Base-by-base conservation (phyloP, 441 rosid genomes). In the Viola pubescens region DNA sequence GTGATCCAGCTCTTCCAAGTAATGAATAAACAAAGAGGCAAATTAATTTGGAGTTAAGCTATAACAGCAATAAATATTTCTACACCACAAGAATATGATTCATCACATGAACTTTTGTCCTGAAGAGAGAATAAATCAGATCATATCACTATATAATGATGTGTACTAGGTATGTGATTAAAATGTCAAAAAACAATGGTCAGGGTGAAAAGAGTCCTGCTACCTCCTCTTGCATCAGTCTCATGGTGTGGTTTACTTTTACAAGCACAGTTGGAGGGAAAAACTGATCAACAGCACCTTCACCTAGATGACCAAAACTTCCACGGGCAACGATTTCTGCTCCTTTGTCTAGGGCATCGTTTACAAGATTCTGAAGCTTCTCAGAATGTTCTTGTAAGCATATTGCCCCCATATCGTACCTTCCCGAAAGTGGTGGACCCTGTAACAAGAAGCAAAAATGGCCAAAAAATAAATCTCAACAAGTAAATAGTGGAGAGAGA, bases 161-260 rank as follows among this genome's bases (percentile, higher is more conserved):
- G 34, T 26, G 34, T 26, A 26, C 34, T 26, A 26, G 2, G 2
- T 26, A 26, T 26, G 34, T 26, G 34, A 26, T 26, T 26, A 26
- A 26, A 26, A 26, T 26, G 34, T 26, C 34, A 26, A 26, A 26
- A 26, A 26, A 26, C 34, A 26, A 26, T 26, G 34, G 34, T 26
- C 34, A 26, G 34, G 0, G 34, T 26, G 2, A 9, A 51, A n/a
- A 54, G 11, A 45, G 58, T 14, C 48, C 37, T 16, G 38, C 5
- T 84, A 90, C 98, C 98, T 94, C 98, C 79, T 94, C 97, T 75
- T 82, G 95, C 98, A 94, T 89, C 79, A 94, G 77, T 70, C 72
- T 82, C 97, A 94, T 94, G 37, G 73, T 66, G 82, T 90, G 98
- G 77, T 94, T 70, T 9, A 86, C 96, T 62, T 86, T 88, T 64